Conservation (phyloP, 805 yeast species). For the Wickerhamomyces canadensis region DNA sequence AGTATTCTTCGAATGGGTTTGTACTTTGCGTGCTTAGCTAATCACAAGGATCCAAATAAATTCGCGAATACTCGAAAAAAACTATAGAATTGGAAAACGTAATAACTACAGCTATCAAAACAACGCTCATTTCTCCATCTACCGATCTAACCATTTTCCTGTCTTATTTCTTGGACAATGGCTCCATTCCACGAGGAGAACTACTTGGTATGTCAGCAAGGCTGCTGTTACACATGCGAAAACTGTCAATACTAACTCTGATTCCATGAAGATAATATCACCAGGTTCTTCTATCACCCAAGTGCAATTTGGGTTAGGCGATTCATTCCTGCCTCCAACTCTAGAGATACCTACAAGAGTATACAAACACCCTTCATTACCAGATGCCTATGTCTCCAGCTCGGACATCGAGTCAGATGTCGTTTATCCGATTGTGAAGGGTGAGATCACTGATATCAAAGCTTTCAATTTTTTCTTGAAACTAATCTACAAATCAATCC, state of each 20-base stretch:
- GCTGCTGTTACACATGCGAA: no score
- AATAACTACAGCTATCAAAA: no score
- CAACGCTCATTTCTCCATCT: no score
- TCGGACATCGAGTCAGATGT: constrained; percentile 32
- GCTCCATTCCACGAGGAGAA: constrained; percentile 27
- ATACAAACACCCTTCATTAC: constrained; percentile 37
- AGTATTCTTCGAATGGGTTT: no score
- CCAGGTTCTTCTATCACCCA: constrained; percentile 75
- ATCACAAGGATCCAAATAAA: no score
- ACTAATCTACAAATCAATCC: constrained; percentile 41
- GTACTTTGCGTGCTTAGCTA: no score
- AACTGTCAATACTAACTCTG: no score
- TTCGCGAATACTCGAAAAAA: no score
- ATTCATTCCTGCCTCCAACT: constrained; percentile 69
- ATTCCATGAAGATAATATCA: constrained; percentile 55
- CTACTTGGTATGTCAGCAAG: constrained; percentile 15
- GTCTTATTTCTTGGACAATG: no score
- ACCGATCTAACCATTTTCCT: no score
- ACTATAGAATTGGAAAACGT: background rate
- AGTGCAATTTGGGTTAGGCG: constrained; percentile 74
- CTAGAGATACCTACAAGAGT: constrained; percentile 75
- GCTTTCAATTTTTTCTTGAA: constrained; percentile 63
- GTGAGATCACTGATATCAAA: constrained; percentile 58
- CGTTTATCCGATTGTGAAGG: constrained; percentile 58
- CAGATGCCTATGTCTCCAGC: constrained; percentile 27